A percentile compares a stretch with the other conserved stretches of the same genome.
Evolutionary conservation across 2,329 filamentous ascomycete species (phyloP).

Genomic region (Zymoseptoria crescenta): DNA sequence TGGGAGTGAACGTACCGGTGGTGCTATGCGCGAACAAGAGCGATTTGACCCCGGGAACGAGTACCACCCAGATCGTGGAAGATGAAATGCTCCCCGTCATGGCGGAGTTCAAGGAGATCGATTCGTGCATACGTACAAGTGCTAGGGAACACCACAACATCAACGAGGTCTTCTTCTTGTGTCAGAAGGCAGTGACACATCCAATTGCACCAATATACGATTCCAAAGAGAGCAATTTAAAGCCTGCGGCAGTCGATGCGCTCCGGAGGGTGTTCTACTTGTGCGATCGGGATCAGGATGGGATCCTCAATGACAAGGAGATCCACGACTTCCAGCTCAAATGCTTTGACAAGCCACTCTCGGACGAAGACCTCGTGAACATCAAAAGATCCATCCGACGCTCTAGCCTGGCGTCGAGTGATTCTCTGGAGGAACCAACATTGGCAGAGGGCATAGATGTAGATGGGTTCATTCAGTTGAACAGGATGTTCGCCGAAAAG

Average conservation of each 20-base stretch:
- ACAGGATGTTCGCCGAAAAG: conserved; percentile 95
- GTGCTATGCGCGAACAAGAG: conserved; percentile 96
- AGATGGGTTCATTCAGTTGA: conserved; percentile 77
- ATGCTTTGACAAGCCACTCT: conserved; percentile 83
- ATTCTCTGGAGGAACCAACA: conserved; percentile 10
- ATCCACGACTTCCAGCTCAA: conserved; percentile 84
- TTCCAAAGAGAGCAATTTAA: conserved; percentile 79
- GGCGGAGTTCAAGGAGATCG: conserved; percentile 95
- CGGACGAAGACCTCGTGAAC: conserved; percentile 72
- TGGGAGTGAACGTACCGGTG: conserved; percentile 97
- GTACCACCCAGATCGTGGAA: conserved; percentile 76
- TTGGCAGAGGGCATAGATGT: conserved; percentile 69
- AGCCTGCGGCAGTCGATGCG: conserved; percentile 80
- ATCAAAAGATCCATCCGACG: conserved; percentile 84
- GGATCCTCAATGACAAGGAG: conserved; percentile 80
- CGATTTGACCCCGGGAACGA: conserved; percentile 66
- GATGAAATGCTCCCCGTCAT: conserved; percentile 91
- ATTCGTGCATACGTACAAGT: conserved; percentile 92
- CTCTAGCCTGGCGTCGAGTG: conserved; percentile 11
- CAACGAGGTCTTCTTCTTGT: conserved; percentile 91
- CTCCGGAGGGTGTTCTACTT: conserved; percentile 89
- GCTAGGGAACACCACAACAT: conserved; percentile 88
- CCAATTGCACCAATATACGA: conserved; percentile 95
- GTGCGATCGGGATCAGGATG: conserved; percentile 93
- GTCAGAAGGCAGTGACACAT: conserved; percentile 95